Evolutionary conservation across 2,329 filamentous ascomycete genomes (phyloP).

Genomic region (Aspergillus arachidicola): DNA sequence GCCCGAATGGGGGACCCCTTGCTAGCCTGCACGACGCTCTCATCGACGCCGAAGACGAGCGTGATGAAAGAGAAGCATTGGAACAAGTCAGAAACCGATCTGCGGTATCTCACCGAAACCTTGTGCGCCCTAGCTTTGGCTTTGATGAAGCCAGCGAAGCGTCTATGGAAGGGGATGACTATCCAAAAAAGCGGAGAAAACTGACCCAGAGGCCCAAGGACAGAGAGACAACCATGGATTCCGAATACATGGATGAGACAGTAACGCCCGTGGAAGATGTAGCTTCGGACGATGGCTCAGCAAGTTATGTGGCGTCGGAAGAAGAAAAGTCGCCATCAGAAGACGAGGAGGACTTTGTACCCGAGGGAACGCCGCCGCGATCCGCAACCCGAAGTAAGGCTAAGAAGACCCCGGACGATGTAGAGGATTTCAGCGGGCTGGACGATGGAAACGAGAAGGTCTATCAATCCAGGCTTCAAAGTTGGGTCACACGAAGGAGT

Average conservation of each 20-base stretch:
- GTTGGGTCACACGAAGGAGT: conserved; percentile 71
- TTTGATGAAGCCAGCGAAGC: conserved; percentile 48
- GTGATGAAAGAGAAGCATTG: conserved; percentile 53
- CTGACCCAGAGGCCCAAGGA: conserved; percentile 18
- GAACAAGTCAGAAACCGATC: conserved; percentile 41
- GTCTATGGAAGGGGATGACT: conserved; percentile 30
- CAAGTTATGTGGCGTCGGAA: conserved; percentile 37
- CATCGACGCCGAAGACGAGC: conserved; percentile 77
- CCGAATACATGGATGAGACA: conserved; percentile 11
- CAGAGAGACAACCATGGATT: neutral
- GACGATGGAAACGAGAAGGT: conserved; percentile 88
- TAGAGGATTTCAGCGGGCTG: conserved; percentile 64
- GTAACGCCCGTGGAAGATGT: conserved; percentile 15
- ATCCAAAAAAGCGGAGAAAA: conserved; percentile 40
- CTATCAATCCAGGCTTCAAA: conserved; percentile 73
- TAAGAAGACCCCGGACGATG: conserved; percentile 38
- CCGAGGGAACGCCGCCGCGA: conserved; percentile 30
- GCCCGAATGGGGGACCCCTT: conserved; percentile 59
- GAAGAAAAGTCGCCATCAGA: conserved; percentile 31
- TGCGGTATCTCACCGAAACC: conserved; percentile 69
- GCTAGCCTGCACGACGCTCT: conserved; percentile 76
- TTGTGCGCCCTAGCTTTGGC: conserved; percentile 73
- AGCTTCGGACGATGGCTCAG: conserved; percentile 35
- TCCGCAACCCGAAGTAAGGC: conserved; percentile 21
- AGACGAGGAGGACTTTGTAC: conserved; percentile 40